Conservation (phyloP, 768 basidiomycete species). For the Gymnopilus junonius region DNA sequence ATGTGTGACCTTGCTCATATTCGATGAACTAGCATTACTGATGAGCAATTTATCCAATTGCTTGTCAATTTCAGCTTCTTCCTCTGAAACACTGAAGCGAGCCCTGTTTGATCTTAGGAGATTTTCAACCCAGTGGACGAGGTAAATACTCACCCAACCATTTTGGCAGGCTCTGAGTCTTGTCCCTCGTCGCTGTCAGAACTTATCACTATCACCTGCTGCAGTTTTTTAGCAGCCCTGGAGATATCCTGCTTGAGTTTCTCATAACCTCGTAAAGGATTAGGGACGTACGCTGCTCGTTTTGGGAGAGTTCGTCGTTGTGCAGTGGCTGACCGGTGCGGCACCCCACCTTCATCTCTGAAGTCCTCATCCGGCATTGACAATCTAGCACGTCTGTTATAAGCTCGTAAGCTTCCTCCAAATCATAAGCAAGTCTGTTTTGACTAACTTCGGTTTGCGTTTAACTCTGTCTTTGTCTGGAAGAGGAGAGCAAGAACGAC, state of each 20-base stretch:
- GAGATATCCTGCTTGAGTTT: not conserved
- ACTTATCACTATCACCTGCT: constrained; percentile 38
- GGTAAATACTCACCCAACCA: constrained; percentile 15
- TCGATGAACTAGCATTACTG: constrained; percentile 20
- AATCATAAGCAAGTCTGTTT: not conserved
- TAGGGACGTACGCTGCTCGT: constrained; percentile 56
- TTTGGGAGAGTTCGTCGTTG: constrained; percentile 61
- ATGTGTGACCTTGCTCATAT: constrained; percentile 26
- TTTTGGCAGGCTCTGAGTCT: constrained; percentile 17
- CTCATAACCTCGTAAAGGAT: not conserved
- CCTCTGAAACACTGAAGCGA: constrained; percentile 23
- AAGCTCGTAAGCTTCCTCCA: not conserved
- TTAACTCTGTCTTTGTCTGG: constrained; percentile 33
- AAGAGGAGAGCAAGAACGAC: constrained; percentile 37
- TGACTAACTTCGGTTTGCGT: constrained; percentile 45
- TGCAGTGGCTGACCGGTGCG: constrained; percentile 36
- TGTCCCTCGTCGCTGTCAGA: constrained; percentile 40
- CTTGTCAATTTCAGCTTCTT: constrained; percentile 45
- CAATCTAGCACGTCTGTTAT: constrained; percentile 54
- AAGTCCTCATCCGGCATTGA: constrained; percentile 57
- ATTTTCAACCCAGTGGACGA: not conserved
- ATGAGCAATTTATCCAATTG: constrained; percentile 45
- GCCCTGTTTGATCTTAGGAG: constrained; percentile 2
- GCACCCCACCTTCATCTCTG: constrained; percentile 30
- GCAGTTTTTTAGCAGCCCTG: constrained; percentile 45